Base-by-base conservation (phyloP, 345 rosid species). In the Mallotus nudiflorus region DNA sequence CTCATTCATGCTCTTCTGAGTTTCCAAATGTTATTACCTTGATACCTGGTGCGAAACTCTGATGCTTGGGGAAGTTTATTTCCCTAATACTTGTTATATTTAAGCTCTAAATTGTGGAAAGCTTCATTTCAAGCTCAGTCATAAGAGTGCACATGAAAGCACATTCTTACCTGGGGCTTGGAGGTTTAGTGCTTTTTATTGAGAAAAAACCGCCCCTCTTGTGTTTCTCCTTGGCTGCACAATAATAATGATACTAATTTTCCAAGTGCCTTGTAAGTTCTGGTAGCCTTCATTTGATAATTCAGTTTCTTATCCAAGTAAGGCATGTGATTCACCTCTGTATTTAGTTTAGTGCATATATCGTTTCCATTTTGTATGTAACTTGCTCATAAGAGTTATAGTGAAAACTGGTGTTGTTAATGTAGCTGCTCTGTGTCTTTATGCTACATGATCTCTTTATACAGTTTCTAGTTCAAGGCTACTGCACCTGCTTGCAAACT, bases 1-100 rank as follows among this genome's bases (percentile, higher is more conserved):
- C 60, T 67, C 62, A 44, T 57, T 33, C 64, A 52, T 66, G 56
- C 67, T 56, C 72, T 27, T 69, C 51, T 19, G 74, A 64, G 46
- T n/a, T 29, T 53, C 50, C 46, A 44, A 13, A 67, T 33, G 5
- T 12, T 14, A 46, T 12, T 33, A 7, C 20, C 25, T 52, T 22
- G 5, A 11, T 2, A 18, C n/a, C 29, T 22, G 6, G 46, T 46
- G 5, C 16, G 22, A 62, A 64, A 27, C 11, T 46, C 10, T 13
- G 3, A 29, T 65, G 19, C 29, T 8, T 48, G 20, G 40, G 48
- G 48, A 46, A 40, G n/a, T 65, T 25, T 19, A 19, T 28, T 28
- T 48, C 24, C 55, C 42, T 16, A 40, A 63, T 27, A 24, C 50
- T 39, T 22, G 10, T 33, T 33, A 63, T 44, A 46, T 46, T 10